phyloP scores from a whole-genome alignment of 805 yeast species.

The Lipomyces starkeyi region DNA sequence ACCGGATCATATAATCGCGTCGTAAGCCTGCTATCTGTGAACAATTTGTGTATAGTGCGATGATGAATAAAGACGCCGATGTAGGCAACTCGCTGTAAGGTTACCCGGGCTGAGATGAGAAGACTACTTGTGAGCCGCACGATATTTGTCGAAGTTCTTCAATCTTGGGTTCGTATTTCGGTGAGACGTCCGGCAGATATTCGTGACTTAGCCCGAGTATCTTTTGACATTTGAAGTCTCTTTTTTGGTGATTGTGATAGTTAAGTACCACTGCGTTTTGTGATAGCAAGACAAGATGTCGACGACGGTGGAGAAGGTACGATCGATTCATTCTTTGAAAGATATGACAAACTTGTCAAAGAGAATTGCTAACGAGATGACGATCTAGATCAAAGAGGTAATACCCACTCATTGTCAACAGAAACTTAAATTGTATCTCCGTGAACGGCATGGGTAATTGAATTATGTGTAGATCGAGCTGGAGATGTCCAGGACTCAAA shows the following conservation, averaged over 20 bases:
- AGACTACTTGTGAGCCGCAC: neutral
- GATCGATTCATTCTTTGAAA: constrained; percentile 12
- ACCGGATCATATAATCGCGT: neutral
- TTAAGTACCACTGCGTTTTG: neutral
- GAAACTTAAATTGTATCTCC: neutral
- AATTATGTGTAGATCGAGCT: constrained; percentile 30
- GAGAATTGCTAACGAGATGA: constrained; percentile 1
- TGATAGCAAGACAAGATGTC: constrained; percentile 52
- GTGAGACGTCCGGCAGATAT: neutral
- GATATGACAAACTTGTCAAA: too few relatives aligned
- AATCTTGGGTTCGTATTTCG: too few relatives aligned
- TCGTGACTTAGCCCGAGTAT: neutral
- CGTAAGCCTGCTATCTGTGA: neutral
- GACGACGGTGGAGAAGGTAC: constrained; percentile 65
- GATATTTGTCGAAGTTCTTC: neutral
- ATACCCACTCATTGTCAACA: neutral
- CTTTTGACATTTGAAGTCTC: neutral
- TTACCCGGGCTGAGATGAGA: neutral
- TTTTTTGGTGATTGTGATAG: neutral
- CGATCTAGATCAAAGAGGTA: constrained; percentile 44
- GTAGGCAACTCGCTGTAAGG: neutral
- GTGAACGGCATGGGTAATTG: neutral
- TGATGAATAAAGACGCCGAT: too few relatives aligned
- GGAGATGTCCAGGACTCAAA: constrained; percentile 75
- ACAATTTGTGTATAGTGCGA: too few relatives aligned